These are phyloP conservation scores for Hippophae gyantsensis DNA, from an alignment of 306 rosid genomes.

Conservation along the genomic window DNA sequence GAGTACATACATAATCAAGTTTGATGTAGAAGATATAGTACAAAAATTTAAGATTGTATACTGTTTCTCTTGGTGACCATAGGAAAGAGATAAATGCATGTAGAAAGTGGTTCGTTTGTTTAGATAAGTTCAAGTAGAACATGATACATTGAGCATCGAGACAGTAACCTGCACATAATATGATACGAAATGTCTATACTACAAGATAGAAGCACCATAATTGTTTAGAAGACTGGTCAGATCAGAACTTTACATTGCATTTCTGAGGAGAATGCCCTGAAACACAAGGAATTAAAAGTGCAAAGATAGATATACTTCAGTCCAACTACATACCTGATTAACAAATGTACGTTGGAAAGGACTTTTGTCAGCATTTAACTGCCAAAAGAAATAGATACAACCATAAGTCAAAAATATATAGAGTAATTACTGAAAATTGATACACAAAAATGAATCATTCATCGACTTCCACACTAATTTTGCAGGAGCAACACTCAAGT, in stretches of 20 bases:
- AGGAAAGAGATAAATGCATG: background rate
- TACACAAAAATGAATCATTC: no score
- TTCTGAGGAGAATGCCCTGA: background rate
- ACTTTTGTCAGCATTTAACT: conserved; percentile 95
- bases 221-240: no score
- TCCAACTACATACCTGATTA: conserved; percentile 59
- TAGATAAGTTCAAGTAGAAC: background rate
- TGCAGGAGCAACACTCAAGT: no score
- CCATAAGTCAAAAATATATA: conserved; percentile 13
- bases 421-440: no score
- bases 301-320: conserved; percentile 14
- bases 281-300: conserved; percentile 15
- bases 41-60: background rate
- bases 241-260: no score
- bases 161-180: conserved; percentile 1
- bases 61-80: background rate
- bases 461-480: no score
- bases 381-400: conserved; percentile 25
- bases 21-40: background rate
- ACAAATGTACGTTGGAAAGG: conserved; percentile 95
- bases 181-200: background rate
- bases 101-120: background rate
- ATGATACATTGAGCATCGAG: background rate
- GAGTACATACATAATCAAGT: background rate
- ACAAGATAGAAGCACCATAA: no score